Evolutionary conservation across 108 stramenopile species (phyloP).

Genomic region (Conticribra weissflogii): DNA sequence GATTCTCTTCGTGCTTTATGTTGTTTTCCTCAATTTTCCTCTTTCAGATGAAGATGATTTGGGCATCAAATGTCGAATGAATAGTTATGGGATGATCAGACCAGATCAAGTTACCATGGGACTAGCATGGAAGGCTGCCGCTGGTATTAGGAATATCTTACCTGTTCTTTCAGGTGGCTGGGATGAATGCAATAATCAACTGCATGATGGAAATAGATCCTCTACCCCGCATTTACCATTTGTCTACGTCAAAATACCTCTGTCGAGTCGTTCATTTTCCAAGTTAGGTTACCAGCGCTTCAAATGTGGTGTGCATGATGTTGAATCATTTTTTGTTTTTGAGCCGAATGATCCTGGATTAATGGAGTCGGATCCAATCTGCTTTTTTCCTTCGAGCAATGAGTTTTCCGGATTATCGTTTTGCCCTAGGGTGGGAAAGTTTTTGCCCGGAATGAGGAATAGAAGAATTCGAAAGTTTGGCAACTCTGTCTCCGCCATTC

Average conservation of each 20-base stretch:
- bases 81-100: conserved; percentile 19
- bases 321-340: conserved; percentile 22
- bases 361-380: neutral
- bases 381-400: neutral
- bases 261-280: conserved; percentile 20
- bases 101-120: conserved; percentile 58
- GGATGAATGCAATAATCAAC: conserved; percentile 49
- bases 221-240: conserved; percentile 18
- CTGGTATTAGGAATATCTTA: conserved; percentile 30
- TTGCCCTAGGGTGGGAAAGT: conserved; percentile 34
- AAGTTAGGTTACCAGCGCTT: conserved; percentile 65
- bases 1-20: too few relatives aligned
- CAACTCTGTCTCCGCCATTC: too few relatives aligned
- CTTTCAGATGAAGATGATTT: conserved; percentile 11
- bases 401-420: conserved; percentile 26
- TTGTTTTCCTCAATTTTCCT: too few relatives aligned
- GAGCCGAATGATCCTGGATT: conserved; percentile 1
- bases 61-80: neutral
- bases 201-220: conserved; percentile 1
- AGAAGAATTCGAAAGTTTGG: conserved; percentile 46
- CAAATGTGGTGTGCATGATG: conserved; percentile 38
- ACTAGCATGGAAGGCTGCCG: conserved; percentile 61
- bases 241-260: conserved; percentile 37
- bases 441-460: conserved; percentile 64
- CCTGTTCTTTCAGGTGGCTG: conserved; percentile 63